phyloP scores from a whole-genome alignment of 2,329 filamentous ascomycete genomes.

The Penicillium sp. region DNA sequence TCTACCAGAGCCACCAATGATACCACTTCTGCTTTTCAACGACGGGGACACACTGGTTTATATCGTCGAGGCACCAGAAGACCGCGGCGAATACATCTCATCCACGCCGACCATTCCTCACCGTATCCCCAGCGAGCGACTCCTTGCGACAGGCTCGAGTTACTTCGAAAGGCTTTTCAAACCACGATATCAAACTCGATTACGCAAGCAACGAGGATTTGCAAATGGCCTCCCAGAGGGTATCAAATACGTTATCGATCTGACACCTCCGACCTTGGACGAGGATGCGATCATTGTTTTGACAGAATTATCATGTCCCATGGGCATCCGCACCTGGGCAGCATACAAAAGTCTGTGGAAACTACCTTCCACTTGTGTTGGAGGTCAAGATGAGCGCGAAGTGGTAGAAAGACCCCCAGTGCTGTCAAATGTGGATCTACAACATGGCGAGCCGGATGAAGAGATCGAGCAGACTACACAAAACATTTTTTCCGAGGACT shows the following conservation, averaged over 20 bases:
- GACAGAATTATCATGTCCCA: conserved; percentile 58
- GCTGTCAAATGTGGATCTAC: no score
- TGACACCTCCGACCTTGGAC: conserved; percentile 61
- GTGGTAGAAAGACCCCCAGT: not conserved
- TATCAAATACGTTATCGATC: conserved; percentile 60
- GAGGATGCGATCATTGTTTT: conserved; percentile 61
- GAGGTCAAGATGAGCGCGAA: conserved; percentile 49
- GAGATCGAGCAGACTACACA: no score
- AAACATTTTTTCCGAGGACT: no score
- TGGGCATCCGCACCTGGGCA: conserved; percentile 57
- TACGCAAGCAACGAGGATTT: conserved; percentile 32
- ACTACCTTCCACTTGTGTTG: conserved; percentile 43
- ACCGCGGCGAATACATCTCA: conserved; percentile 11
- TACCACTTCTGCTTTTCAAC: conserved; percentile 21
- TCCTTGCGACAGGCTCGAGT: conserved; percentile 30
- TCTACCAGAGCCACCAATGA: conserved; percentile 3
- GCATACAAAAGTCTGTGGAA: conserved; percentile 37
- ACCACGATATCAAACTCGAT: conserved; percentile 26
- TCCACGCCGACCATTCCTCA: conserved; percentile 28
- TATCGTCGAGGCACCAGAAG: conserved; percentile 33
- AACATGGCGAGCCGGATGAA: no score
- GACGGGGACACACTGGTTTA: conserved; percentile 41
- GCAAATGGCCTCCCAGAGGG: conserved; percentile 34
- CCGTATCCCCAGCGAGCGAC: conserved; percentile 33
- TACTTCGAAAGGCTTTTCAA: conserved; percentile 33